Percentiles rank a stretch among this genome's conserved stretches.
Conservation (phyloP, 1,139 yeast genomes). For the Geotrichum carabidarum region DNA sequence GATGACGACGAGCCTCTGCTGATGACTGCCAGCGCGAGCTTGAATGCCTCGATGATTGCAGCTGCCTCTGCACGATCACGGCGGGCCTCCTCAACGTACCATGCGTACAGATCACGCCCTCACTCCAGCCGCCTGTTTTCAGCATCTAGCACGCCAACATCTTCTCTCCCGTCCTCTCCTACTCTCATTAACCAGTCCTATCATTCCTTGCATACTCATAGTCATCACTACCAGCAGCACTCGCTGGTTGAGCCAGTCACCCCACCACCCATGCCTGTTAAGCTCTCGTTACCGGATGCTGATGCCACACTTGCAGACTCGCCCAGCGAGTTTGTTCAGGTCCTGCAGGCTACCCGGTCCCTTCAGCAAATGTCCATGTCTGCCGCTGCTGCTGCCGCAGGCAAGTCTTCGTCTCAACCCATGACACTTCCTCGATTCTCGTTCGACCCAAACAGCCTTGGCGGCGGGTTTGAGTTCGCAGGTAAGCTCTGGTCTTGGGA, state of each 20-base stretch:
- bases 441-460: slow-evolving; percentile 17
- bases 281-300: slow-evolving; percentile 25
- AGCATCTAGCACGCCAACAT: slow-evolving; percentile 10
- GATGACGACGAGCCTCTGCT: slow-evolving; percentile 5
- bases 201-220: neutral
- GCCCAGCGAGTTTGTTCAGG: slow-evolving; percentile 37
- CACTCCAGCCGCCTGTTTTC: slow-evolving; percentile 5
- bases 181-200: slow-evolving; percentile 7
- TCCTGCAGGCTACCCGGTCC: slow-evolving; percentile 41
- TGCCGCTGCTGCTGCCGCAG: slow-evolving; percentile 21
- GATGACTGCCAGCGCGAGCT: neutral
- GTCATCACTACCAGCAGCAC: neutral
- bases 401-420: neutral
- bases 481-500: slow-evolving; percentile 41
- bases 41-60: neutral
- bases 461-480: slow-evolving; percentile 37
- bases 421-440: neutral
- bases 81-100: neutral
- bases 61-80: slow-evolving; percentile 2
- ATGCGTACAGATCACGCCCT: neutral
- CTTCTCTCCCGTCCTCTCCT: neutral
- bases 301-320: slow-evolving; percentile 24
- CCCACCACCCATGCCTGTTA: slow-evolving; percentile 30
- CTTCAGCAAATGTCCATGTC: slow-evolving; percentile 37
- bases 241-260: slow-evolving; percentile 7